Evolutionary conservation across 2,329 filamentous ascomycete species (phyloP).

Genomic region (Tolypocladium inflatum): DNA sequence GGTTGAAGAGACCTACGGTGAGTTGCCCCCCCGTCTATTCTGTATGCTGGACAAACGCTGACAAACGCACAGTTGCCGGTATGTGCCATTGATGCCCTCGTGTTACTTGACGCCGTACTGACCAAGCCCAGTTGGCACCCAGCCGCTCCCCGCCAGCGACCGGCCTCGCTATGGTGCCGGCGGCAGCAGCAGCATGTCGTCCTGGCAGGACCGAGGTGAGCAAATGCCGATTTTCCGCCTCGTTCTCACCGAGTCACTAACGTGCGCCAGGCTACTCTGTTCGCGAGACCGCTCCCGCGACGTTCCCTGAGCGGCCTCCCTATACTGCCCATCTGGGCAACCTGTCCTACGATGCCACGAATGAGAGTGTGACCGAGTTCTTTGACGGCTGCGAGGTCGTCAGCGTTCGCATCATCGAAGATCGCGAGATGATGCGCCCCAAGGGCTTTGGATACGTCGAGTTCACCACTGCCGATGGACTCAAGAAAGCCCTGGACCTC

Average conservation of each 20-base stretch:
- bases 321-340: slow-evolving; percentile 96
- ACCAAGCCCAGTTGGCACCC: slow-evolving; percentile 32
- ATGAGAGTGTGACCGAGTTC: slow-evolving; percentile 74
- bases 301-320: slow-evolving; percentile 80
- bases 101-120: slow-evolving; percentile 7
- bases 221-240: background rate
- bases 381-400: slow-evolving; percentile 78
- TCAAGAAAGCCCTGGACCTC: slow-evolving; percentile 81
- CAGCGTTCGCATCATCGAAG: slow-evolving; percentile 92
- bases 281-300: slow-evolving; percentile 65
- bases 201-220: slow-evolving; percentile 36
- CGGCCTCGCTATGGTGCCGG: slow-evolving; percentile 26
- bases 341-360: slow-evolving; percentile 87
- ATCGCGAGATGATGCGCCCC: slow-evolving; percentile 84
- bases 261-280: slow-evolving; percentile 38
- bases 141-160: slow-evolving; percentile 44
- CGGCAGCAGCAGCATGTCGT: slow-evolving; percentile 19
- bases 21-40: slow-evolving; percentile 23
- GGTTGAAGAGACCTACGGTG: slow-evolving; percentile 84
- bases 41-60: slow-evolving; percentile 13
- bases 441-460: slow-evolving; percentile 99
- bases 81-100: slow-evolving; percentile 11
- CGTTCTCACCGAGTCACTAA: slow-evolving; percentile 9
- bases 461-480: slow-evolving; percentile 75
- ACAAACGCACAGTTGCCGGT: slow-evolving; percentile 25